phyloP scores from a whole-genome alignment of 2,329 filamentous ascomycete species.

The Colletotrichum musicola region DNA sequence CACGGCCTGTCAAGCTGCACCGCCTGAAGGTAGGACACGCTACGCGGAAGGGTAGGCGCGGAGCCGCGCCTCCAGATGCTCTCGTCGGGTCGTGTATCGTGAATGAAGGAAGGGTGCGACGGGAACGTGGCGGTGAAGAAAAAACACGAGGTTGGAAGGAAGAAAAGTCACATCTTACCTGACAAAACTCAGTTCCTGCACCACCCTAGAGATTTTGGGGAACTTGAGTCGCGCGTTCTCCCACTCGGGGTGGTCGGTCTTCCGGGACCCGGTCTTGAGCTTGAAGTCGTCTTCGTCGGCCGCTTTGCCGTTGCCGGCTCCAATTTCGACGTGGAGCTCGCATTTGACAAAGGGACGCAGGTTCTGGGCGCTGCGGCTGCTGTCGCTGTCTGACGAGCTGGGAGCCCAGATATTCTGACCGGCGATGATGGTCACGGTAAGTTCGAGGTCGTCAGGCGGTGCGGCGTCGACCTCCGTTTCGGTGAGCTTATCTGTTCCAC shows the following conservation, averaged over 20 bases:
- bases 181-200: constrained; percentile 79
- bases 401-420: constrained; percentile 80
- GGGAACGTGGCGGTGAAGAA: constrained; percentile 20
- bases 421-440: constrained; percentile 80
- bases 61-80: constrained; percentile 6
- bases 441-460: constrained; percentile 68
- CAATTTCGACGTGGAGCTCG: constrained; percentile 83
- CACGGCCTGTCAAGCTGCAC: constrained; percentile 8
- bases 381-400: constrained; percentile 47
- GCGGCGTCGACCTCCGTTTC: constrained; percentile 60
- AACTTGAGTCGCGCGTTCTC: constrained; percentile 68
- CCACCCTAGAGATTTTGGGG: constrained; percentile 66
- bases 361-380: constrained; percentile 47
- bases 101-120: constrained; percentile 10
- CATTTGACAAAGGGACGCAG: constrained; percentile 82
- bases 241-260: constrained; percentile 75
- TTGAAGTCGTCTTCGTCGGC: constrained; percentile 70
- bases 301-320: constrained; percentile 51
- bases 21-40: constrained; percentile 13
- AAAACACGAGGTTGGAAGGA: constrained; percentile 28
- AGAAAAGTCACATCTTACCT: constrained; percentile 64
- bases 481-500: constrained; percentile 57
- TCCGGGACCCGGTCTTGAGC: constrained; percentile 66
- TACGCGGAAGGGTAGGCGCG: constrained; percentile 19
- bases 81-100: constrained; percentile 1